Evolutionary conservation across 2,329 filamentous ascomycete species (phyloP).

Genomic region (Tolypocladium amazonense): DNA sequence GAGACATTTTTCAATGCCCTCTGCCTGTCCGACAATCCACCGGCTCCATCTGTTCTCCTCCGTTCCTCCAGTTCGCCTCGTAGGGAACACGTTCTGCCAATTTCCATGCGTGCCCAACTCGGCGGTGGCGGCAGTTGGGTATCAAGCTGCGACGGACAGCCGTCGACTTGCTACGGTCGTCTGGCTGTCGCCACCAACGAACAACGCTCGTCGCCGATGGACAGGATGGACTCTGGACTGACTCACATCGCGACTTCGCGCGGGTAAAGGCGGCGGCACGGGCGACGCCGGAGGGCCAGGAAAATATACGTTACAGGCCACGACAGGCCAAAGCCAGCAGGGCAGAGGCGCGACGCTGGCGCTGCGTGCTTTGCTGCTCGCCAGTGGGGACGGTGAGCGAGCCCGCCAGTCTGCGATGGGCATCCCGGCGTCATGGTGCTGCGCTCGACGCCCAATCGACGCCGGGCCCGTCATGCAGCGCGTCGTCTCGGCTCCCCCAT

Average conservation of each 20-base stretch:
- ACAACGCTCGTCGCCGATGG: not conserved
- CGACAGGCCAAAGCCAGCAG: not conserved
- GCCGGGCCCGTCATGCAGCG: constrained; percentile 3
- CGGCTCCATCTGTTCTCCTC: not conserved
- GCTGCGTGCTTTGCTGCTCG: not conserved
- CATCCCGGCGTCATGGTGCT: not conserved
- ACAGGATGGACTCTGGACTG: not conserved
- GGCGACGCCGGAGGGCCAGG: not conserved
- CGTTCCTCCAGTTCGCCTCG: not conserved
- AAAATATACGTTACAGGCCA: not conserved
- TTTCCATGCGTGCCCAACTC: not conserved
- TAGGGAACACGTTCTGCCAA: too few species aligned
- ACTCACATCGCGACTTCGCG: not conserved
- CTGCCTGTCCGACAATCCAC: not conserved
- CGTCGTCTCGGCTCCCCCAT: not conserved
- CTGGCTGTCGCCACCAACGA: not conserved
- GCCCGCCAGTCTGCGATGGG: not conserved
- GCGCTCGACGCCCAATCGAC: constrained; percentile 2
- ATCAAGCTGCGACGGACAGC: not conserved
- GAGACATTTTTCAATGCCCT: not conserved
- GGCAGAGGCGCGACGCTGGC: not conserved
- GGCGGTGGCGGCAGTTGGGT: not conserved
- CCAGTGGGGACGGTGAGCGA: not conserved
- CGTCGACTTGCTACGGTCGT: not conserved
- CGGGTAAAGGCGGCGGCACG: not conserved